Evolutionary conservation across 768 basidiomycete genomes (phyloP).

Genomic region (Podaxis sp.): DNA sequence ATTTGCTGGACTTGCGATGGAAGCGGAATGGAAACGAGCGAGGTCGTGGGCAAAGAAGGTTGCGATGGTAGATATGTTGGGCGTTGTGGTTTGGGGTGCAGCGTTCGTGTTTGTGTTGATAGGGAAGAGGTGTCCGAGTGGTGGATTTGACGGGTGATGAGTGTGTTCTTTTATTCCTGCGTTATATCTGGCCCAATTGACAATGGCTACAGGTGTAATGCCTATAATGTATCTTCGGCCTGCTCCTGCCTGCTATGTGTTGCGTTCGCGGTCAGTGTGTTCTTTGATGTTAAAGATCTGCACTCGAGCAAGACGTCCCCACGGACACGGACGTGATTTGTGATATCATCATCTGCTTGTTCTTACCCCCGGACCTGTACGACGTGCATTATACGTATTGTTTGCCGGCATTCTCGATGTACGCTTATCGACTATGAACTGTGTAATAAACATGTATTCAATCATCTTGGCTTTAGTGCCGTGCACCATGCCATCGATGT

Average conservation of each 20-base stretch:
- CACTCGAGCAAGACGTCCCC: conserved; percentile 60
- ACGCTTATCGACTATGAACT: too few relatives aligned
- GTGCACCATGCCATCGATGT: too few relatives aligned
- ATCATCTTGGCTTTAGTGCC: too few relatives aligned
- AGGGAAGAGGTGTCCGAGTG: conserved; percentile 64
- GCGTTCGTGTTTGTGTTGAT: conserved; percentile 60
- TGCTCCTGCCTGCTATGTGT: conserved; percentile 58
- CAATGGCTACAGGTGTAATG: conserved; percentile 56
- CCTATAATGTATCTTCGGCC: conserved; percentile 67
- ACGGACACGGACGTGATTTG: conserved; percentile 41
- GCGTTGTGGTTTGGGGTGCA: conserved; percentile 54
- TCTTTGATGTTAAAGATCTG: conserved; percentile 69
- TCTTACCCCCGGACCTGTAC: neutral
- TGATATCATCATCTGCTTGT: neutral
- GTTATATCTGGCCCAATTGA: conserved; percentile 8
- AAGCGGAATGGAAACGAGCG: conserved; percentile 60
- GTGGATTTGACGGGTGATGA: conserved; percentile 63
- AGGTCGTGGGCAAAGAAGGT: conserved; percentile 53
- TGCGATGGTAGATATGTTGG: conserved; percentile 47
- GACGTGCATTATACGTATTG: neutral
- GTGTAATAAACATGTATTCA: too few relatives aligned
- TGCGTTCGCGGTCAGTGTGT: conserved; percentile 54
- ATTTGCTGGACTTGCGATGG: conserved; percentile 61
- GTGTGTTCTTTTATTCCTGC: conserved; percentile 21
- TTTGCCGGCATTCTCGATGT: neutral